These are phyloP conservation scores for Wickerhamiella lipophila DNA, from an alignment of 805 yeast genomes.

Conservation along the genomic window DNA sequence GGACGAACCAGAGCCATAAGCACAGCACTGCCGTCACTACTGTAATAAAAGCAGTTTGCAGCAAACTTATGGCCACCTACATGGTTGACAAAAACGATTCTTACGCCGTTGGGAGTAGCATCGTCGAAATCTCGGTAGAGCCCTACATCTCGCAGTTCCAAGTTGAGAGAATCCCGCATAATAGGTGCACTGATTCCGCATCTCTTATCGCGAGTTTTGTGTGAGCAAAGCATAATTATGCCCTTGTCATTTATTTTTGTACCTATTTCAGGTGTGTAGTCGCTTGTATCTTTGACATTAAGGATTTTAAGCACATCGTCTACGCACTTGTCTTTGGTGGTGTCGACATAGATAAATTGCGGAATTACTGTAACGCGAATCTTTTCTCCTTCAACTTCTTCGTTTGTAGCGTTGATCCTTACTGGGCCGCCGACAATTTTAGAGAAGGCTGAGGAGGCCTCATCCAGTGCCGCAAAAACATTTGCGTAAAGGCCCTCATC, in stretches of 20 bases:
- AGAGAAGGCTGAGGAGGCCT: conserved; percentile 13
- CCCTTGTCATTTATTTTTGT: conserved; percentile 31
- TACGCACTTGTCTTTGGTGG: conserved; percentile 22
- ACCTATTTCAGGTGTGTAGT: conserved; percentile 17
- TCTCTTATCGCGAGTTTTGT: conserved; percentile 76
- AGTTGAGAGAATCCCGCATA: conserved; percentile 66
- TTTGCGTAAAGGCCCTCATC: conserved; percentile 19
- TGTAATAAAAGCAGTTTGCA: conserved; percentile 73
- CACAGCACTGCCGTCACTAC: conserved; percentile 58
- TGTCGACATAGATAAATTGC: conserved; percentile 27
- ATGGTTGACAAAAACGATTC: conserved; percentile 63
- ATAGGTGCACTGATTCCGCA: conserved; percentile 93
- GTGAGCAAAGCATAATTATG: conserved; percentile 68
- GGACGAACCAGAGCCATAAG: conserved; percentile 88
- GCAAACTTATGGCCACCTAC: conserved; percentile 95
- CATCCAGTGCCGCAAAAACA: conserved; percentile 30
- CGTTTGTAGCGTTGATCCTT: conserved; percentile 24
- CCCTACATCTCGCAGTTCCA: conserved; percentile 55
- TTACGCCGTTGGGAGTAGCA: conserved; percentile 59
- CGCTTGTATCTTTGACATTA: conserved; percentile 16
- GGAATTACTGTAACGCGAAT: conserved; percentile 20
- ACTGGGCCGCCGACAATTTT: conserved; percentile 19
- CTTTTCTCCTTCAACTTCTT: conserved; percentile 11
- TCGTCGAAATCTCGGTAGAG: conserved; percentile 68
- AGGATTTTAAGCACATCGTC: conserved; percentile 17